Conservation (phyloP, 768 basidiomycete species). For the Clavulina sp. region DNA sequence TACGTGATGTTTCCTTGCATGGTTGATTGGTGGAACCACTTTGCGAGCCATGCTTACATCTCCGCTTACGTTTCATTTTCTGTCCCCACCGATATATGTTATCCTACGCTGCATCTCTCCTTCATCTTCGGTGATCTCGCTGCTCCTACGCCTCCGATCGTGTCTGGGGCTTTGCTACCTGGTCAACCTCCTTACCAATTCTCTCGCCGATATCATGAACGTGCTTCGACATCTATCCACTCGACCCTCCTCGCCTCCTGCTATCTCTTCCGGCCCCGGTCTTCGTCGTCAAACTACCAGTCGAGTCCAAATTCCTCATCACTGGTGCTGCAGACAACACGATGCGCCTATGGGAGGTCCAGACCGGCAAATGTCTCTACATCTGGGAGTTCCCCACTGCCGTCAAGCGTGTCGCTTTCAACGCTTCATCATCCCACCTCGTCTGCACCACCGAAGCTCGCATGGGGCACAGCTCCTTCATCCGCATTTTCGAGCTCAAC, state of each 20-base stretch:
- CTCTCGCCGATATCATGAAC: too few relatives aligned
- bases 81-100: too few relatives aligned
- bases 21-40: too few relatives aligned
- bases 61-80: too few relatives aligned
- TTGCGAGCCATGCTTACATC: background rate
- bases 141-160: too few relatives aligned
- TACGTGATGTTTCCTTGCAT: slow-evolving; percentile 27
- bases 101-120: too few relatives aligned
- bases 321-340: slow-evolving; percentile 91
- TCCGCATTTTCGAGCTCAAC: slow-evolving; percentile 80
- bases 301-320: slow-evolving; percentile 68
- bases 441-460: slow-evolving; percentile 96
- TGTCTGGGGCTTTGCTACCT: background rate
- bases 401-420: slow-evolving; percentile 89
- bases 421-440: slow-evolving; percentile 62
- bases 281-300: slow-evolving; percentile 24
- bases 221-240: too few relatives aligned
- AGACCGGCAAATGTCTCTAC: slow-evolving; percentile 79
- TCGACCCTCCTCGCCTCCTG: background rate
- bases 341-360: slow-evolving; percentile 77
- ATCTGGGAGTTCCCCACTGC: slow-evolving; percentile 98
- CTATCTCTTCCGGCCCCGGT: background rate
- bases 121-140: too few relatives aligned
- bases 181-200: background rate
- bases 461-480: slow-evolving; percentile 81